These are phyloP conservation scores for Spathaspora girioi DNA, from an alignment of 805 yeast species.

Conservation along the genomic window DNA sequence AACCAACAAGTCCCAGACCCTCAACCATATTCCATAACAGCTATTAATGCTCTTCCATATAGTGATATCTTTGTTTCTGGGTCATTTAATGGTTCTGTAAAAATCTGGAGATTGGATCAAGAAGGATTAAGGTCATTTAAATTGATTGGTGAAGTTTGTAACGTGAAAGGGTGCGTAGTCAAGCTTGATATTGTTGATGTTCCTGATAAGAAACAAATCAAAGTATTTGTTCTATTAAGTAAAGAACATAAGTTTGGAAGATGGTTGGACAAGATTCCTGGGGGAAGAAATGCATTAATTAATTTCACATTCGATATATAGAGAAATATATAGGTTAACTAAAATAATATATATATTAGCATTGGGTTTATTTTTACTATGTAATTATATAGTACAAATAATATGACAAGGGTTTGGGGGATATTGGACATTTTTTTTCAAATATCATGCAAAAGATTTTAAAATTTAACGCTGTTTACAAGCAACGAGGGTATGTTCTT, in stretches of 20 bases:
- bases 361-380: background rate
- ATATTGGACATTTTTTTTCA: background rate
- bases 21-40: slow-evolving; percentile 84
- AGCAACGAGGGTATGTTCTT: background rate
- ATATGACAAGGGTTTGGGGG: background rate
- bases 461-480: too few relatives aligned
- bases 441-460: background rate
- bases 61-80: slow-evolving; percentile 84
- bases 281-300: slow-evolving; percentile 69
- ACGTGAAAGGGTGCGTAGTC: slow-evolving; percentile 69
- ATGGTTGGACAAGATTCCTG: slow-evolving; percentile 64
- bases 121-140: slow-evolving; percentile 61
- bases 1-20: slow-evolving; percentile 58
- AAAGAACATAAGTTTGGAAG: slow-evolving; percentile 90
- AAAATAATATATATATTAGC: background rate
- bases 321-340: background rate
- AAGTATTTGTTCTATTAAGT: slow-evolving; percentile 58
- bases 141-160: slow-evolving; percentile 50
- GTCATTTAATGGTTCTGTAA: slow-evolving; percentile 77
- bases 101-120: slow-evolving; percentile 68
- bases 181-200: slow-evolving; percentile 56
- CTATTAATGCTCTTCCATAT: slow-evolving; percentile 78
- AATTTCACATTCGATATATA: slow-evolving; percentile 30
- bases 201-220: slow-evolving; percentile 49
- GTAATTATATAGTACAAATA: background rate